Conservation (phyloP, 2,329 filamentous ascomycete species). For the Exophiala aquamarina region DNA sequence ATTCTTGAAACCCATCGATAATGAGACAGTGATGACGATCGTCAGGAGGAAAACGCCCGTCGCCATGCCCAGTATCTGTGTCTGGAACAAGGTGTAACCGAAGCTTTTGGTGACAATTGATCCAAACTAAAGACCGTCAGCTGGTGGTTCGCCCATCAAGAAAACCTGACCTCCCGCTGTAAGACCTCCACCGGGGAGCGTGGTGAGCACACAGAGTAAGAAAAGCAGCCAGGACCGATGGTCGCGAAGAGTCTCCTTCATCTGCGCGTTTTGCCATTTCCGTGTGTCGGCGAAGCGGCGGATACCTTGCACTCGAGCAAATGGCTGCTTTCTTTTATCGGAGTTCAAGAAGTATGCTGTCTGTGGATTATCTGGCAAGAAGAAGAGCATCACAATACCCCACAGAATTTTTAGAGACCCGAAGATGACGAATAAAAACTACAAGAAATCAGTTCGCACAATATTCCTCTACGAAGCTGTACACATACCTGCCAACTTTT, state of each 20-base stretch:
- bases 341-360: conserved; percentile 6
- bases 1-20: conserved; percentile 22
- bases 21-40: conserved; percentile 22
- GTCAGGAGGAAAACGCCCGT: conserved; percentile 24
- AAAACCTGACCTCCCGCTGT: conserved; percentile 29
- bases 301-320: conserved; percentile 9
- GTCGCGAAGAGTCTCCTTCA: conserved; percentile 35
- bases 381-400: conserved; percentile 33
- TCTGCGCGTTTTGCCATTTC: conserved; percentile 27
- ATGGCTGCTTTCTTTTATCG: conserved; percentile 6
- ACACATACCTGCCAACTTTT: not conserved
- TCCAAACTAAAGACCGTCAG: conserved; percentile 15
- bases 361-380: conserved; percentile 27
- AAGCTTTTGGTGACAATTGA: conserved; percentile 28
- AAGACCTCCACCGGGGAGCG: conserved; percentile 33
- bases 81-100: conserved; percentile 27
- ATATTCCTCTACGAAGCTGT: not conserved
- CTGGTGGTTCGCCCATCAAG: too few species aligned
- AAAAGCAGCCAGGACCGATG: conserved; percentile 30
- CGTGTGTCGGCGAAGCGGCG: conserved; percentile 3
- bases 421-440: conserved; percentile 12
- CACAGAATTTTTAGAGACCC: conserved; percentile 24
- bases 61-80: conserved; percentile 28
- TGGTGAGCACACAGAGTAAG: conserved; percentile 30
- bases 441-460: not conserved